phyloP scores from a whole-genome alignment of 768 basidiomycete genomes.

The Lyophyllum atratum region DNA sequence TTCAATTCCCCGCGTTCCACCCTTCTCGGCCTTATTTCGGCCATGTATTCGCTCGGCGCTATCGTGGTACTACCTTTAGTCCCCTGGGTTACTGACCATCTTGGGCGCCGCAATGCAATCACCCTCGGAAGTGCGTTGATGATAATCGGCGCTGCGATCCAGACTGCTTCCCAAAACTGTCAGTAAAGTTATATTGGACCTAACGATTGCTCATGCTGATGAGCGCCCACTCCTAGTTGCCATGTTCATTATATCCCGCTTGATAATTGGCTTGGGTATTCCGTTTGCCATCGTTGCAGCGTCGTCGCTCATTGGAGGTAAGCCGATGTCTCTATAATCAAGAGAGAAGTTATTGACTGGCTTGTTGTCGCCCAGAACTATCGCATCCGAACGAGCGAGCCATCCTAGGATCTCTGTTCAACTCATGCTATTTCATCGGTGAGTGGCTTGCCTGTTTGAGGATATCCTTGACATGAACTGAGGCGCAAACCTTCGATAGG shows the following conservation, averaged over 20 bases:
- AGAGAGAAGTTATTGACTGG: background rate
- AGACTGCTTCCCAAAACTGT: conserved; percentile 53
- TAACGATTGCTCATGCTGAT: background rate
- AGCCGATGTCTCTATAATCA: background rate
- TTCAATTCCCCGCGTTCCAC: conserved; percentile 56
- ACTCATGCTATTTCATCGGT: conserved; percentile 64
- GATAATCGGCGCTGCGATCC: conserved; percentile 47
- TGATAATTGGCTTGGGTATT: conserved; percentile 60
- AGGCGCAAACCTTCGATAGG: conserved; percentile 37
- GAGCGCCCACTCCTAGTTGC: conserved; percentile 36
- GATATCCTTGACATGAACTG: no score
- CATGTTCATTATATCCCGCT: conserved; percentile 59
- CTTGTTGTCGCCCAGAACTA: conserved; percentile 40
- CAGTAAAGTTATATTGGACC: conserved; percentile 12
- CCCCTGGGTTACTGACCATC: conserved; percentile 47
- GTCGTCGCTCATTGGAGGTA: conserved; percentile 62
- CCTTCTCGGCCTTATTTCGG: conserved; percentile 56
- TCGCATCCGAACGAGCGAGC: conserved; percentile 73
- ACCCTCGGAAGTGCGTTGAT: conserved; percentile 51
- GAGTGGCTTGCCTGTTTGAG: background rate
- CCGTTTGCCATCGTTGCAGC: conserved; percentile 65
- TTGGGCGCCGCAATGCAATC: conserved; percentile 55
- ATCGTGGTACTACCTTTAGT: conserved; percentile 56
- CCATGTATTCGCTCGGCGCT: conserved; percentile 63
- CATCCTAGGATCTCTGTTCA: conserved; percentile 62